Conservation (phyloP, 306 rosid species). For the Vicia faba region DNA sequence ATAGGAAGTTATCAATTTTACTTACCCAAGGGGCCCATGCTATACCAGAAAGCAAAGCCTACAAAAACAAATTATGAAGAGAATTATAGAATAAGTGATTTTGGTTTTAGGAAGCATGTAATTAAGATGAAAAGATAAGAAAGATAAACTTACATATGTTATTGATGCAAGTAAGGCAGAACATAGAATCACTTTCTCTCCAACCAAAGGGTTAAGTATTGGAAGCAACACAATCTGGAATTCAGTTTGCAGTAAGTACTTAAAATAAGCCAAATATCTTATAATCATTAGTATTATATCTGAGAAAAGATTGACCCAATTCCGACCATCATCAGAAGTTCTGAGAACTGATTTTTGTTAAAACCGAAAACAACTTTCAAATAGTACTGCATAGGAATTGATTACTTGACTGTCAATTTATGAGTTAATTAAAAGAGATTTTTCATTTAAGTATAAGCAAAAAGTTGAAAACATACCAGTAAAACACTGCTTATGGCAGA, state of each 20-base stretch:
- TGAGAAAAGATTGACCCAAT: slow-evolving; percentile 80
- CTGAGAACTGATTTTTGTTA: slow-evolving; percentile 76
- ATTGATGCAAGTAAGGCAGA: slow-evolving; percentile 69
- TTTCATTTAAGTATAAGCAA: neutral
- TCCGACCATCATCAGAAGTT: slow-evolving; percentile 70
- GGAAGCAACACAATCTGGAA: slow-evolving; percentile 77
- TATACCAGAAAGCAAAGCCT: slow-evolving; percentile 81
- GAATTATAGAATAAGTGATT: neutral
- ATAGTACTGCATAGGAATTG: slow-evolving; percentile 64
- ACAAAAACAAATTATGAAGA: slow-evolving; percentile 9
- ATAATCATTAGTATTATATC: slow-evolving; percentile 39
- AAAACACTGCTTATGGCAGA: slow-evolving; percentile 64
- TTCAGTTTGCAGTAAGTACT: slow-evolving; percentile 18
- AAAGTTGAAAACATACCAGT: slow-evolving; percentile 50
- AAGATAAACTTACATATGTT: slow-evolving; percentile 67
- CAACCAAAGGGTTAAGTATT: slow-evolving; percentile 73
- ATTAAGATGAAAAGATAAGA: slow-evolving; percentile 6
- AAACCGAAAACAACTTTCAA: slow-evolving; percentile 78
- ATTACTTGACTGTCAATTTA: slow-evolving; percentile 29
- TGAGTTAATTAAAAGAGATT: neutral
- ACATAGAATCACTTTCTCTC: slow-evolving; percentile 76
- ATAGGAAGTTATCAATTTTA: slow-evolving; percentile 11
- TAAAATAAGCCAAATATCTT: neutral
- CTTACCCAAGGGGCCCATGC: slow-evolving; percentile 96
- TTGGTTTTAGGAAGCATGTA: neutral